Conservation (phyloP, 2,329 filamentous ascomycete genomes). For the Xylaria sp. region DNA sequence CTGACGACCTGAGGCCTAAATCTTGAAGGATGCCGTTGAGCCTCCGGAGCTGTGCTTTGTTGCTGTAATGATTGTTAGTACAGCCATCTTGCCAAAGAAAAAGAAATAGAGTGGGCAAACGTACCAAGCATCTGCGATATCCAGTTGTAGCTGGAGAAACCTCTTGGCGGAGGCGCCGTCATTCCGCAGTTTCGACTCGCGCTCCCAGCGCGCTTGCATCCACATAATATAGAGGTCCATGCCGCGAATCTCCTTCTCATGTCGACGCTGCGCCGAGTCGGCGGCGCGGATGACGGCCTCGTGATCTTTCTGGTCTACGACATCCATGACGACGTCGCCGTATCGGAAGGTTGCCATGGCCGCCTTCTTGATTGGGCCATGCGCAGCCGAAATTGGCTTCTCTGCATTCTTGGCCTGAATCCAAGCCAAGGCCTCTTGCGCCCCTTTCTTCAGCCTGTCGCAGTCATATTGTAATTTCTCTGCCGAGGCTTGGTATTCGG, state of each 20-base stretch:
- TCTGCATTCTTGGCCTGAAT: slow-evolving; percentile 47
- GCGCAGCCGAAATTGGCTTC: slow-evolving; percentile 31
- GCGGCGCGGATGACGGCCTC: slow-evolving; percentile 65
- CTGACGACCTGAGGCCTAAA: slow-evolving; percentile 52
- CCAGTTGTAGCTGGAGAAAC: slow-evolving; percentile 80
- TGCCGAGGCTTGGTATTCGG: slow-evolving; percentile 62
- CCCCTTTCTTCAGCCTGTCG: slow-evolving; percentile 56
- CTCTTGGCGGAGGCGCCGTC: slow-evolving; percentile 89
- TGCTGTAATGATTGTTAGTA: slow-evolving; percentile 66
- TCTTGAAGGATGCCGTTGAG: slow-evolving; percentile 82
- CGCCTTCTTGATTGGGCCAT: slow-evolving; percentile 38
- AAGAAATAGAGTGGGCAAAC: slow-evolving; percentile 52
- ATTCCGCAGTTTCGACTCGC: slow-evolving; percentile 82
- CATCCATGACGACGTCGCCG: slow-evolving; percentile 63
- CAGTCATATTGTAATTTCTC: slow-evolving; percentile 66
- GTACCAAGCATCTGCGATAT: slow-evolving; percentile 90
- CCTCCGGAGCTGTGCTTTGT: slow-evolving; percentile 88
- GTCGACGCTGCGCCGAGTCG: slow-evolving; percentile 72
- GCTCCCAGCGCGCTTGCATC: slow-evolving; percentile 81
- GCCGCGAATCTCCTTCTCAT: slow-evolving; percentile 81
- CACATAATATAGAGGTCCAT: slow-evolving; percentile 90
- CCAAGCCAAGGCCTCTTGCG: slow-evolving; percentile 52
- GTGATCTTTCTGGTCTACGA: slow-evolving; percentile 50
- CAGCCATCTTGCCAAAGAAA: slow-evolving; percentile 32
- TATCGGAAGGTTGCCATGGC: slow-evolving; percentile 49